Conservation (phyloP, 257 asterid genomes). For the Datura wrightii region DNA sequence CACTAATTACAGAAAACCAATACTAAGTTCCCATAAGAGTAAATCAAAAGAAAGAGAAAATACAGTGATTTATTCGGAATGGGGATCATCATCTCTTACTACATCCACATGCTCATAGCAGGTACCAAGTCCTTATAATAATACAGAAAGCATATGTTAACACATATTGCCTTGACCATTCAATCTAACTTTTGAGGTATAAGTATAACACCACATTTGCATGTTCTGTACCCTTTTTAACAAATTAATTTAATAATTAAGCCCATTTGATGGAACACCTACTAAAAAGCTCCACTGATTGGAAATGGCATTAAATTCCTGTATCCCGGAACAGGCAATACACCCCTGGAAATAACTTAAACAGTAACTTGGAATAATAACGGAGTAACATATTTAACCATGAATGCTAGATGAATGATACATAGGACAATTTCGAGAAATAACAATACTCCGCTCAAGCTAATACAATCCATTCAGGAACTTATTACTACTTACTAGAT, state of each 20-base stretch:
- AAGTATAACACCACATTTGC: slow-evolving; percentile 16
- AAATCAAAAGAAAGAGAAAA: neutral
- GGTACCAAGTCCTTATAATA: slow-evolving; percentile 7
- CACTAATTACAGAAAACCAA: neutral
- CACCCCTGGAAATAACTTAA: neutral
- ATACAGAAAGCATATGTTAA: neutral
- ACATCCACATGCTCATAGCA: slow-evolving; percentile 11
- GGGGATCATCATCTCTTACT: neutral
- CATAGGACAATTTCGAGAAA: neutral
- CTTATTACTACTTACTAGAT: neutral
- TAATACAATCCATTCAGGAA: neutral
- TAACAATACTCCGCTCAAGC: neutral
- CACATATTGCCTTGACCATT: neutral
- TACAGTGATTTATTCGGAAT: neutral
- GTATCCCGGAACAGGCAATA: neutral
- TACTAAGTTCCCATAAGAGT: neutral
- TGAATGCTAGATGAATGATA: neutral
- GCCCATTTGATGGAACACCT: neutral
- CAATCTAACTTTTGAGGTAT: neutral
- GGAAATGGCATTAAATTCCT: slow-evolving; percentile 7
- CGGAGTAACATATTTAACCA: neutral
- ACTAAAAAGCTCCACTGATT: neutral
- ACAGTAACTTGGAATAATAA: neutral
- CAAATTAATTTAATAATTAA: neutral
- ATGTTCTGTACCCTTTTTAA: neutral